Evolutionary conservation across 495 filamentous ascomycete genomes (phyloP).

Genomic region (Rhypophila decipiens): DNA sequence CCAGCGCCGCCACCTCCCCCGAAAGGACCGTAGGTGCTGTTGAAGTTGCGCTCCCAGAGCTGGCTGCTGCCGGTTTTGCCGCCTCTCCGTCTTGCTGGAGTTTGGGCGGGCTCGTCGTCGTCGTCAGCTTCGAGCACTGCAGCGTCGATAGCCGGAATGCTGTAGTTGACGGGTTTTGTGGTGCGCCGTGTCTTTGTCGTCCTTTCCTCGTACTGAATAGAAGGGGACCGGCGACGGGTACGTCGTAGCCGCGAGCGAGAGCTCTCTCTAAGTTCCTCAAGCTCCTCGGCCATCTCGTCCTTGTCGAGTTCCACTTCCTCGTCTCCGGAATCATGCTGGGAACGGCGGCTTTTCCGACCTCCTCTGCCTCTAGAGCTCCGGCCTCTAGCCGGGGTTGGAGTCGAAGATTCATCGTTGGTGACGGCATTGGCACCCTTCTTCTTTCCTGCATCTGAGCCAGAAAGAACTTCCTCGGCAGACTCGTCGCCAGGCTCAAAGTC

Average conservation of each 20-base stretch:
- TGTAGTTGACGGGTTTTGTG: conserved; percentile 38
- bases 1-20: conserved; percentile 70
- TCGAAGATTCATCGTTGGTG: conserved; percentile 32
- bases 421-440: conserved; percentile 21
- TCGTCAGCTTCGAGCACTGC: conserved; percentile 63
- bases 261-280: conserved; percentile 55
- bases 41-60: conserved; percentile 67
- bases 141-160: conserved; percentile 67
- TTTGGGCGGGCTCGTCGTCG: conserved; percentile 53
- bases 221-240: conserved; percentile 47
- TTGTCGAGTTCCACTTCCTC: conserved; percentile 59
- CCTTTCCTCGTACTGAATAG: conserved; percentile 49
- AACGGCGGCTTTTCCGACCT: conserved; percentile 30
- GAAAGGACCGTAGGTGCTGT: conserved; percentile 85
- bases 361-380: conserved; percentile 33
- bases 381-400: conserved; percentile 34
- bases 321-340: conserved; percentile 35
- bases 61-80: conserved; percentile 45
- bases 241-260: conserved; percentile 43
- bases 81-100: conserved; percentile 60
- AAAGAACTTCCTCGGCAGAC: conserved; percentile 44
- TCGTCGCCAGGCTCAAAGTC: conserved; percentile 80
- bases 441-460: conserved; percentile 33
- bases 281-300: conserved; percentile 75
- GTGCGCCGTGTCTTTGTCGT: conserved; percentile 31